Conservation (phyloP, 139 green algal genomes). For the Ostreobium quekettii region DNA sequence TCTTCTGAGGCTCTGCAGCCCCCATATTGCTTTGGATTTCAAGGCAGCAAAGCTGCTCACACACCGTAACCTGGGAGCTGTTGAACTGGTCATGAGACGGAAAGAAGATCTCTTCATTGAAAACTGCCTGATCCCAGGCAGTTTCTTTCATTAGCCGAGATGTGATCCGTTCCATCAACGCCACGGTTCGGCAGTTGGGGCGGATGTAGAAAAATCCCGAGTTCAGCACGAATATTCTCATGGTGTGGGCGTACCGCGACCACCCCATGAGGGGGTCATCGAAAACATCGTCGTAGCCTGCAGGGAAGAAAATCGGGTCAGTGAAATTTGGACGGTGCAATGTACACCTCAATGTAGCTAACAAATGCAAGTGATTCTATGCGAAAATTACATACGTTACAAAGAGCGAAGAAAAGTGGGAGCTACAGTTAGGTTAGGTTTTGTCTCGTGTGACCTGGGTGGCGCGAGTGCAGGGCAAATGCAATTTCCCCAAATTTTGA, state of each 20-base stretch:
- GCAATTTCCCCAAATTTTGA: too few relatives aligned
- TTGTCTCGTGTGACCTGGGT: too few relatives aligned
- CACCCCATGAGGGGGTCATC: slow-evolving; percentile 68
- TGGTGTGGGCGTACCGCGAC: slow-evolving; percentile 67
- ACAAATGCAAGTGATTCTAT: neutral
- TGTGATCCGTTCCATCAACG: slow-evolving; percentile 50
- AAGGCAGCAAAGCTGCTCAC: slow-evolving; percentile 32
- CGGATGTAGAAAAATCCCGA: slow-evolving; percentile 56
- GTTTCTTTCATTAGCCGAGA: slow-evolving; percentile 30
- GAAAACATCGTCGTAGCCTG: slow-evolving; percentile 55
- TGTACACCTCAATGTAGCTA: neutral
- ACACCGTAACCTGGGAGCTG: slow-evolving; percentile 17
- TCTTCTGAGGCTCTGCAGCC: slow-evolving; percentile 60
- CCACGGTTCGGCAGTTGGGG: slow-evolving; percentile 35
- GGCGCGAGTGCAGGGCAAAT: too few relatives aligned
- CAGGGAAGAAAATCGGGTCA: neutral
- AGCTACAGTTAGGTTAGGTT: too few relatives aligned
- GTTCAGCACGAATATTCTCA: slow-evolving; percentile 73
- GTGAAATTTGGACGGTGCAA: neutral
- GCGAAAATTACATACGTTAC: neutral
- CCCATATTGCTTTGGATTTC: slow-evolving; percentile 45
- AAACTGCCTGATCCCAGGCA: slow-evolving; percentile 44
- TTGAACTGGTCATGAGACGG: slow-evolving; percentile 26
- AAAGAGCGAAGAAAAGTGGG: too few relatives aligned
- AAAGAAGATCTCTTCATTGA: slow-evolving; percentile 39